Percentiles rank a stretch among this genome's conserved stretches.
Conservation (phyloP, 2,329 filamentous ascomycete species). For the Fusarium sp. region DNA sequence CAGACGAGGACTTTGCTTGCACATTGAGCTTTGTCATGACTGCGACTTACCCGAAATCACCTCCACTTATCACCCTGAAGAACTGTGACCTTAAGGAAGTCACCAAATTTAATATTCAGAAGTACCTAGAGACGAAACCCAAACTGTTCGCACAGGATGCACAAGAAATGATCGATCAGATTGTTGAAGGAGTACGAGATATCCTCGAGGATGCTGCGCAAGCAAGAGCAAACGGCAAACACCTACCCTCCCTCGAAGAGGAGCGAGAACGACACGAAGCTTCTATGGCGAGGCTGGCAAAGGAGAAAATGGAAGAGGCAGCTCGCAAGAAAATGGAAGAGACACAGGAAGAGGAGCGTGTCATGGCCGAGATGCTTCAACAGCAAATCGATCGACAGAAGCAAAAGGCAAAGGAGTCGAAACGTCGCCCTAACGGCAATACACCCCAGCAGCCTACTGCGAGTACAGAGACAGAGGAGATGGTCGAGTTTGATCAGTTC, state of each 20-base stretch:
- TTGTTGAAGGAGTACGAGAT: conserved; percentile 76
- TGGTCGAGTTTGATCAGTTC: conserved; percentile 73
- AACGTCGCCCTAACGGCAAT: conserved; percentile 61
- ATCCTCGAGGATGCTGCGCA: conserved; percentile 89
- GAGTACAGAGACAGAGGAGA: conserved; percentile 46
- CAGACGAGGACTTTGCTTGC: conserved; percentile 76
- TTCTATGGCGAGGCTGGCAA: conserved; percentile 70
- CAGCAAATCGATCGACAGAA: conserved; percentile 77
- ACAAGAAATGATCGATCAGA: conserved; percentile 70
- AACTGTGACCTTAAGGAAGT: conserved; percentile 74
- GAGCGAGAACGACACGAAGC: conserved; percentile 88
- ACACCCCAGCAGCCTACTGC: conserved; percentile 42
- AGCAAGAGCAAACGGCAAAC: conserved; percentile 77
- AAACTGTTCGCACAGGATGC: conserved; percentile 63
- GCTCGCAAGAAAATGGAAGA: conserved; percentile 66
- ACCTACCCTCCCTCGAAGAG: conserved; percentile 87
- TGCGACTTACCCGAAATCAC: conserved; percentile 89
- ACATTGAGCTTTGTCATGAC: conserved; percentile 84
- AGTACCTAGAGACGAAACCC: conserved; percentile 69
- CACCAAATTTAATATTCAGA: conserved; percentile 76
- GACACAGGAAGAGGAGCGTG: conserved; percentile 74
- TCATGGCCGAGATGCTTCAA: conserved; percentile 76
- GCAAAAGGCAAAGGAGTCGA: conserved; percentile 71
- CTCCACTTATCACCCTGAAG: conserved; percentile 77
- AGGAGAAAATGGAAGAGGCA: conserved; percentile 65